Evolutionary conservation across 129 eudicot genomes (phyloP), one percentile per base, ranked within the genome.

Genomic region (Escallonia herrerae): DNA sequence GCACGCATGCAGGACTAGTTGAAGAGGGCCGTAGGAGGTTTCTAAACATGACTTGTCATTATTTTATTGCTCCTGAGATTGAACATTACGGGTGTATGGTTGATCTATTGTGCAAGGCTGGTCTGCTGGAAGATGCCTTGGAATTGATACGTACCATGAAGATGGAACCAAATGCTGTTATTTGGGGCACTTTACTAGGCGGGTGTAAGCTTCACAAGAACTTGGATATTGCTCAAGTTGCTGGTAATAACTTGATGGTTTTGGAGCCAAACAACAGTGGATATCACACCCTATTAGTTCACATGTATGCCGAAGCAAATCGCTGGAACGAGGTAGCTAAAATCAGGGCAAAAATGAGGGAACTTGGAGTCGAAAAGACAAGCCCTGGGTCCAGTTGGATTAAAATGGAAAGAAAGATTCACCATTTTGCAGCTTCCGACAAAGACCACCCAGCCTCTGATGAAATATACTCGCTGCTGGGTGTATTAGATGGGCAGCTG

Each of bases 41-140:
- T 43, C 47, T 12, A 15, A 68, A 51, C 60, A 84, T 84, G 91
- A 62, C 63, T 49, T 8, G 10, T 22, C 81, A 78, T 58, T 87
- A 77, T 68, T 60, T 12, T 13, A 82, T 91, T 48, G 39, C 47
- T 69, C 94, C 90, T 9, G 83, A 79, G 71, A 78, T 91, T 14
- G 85, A 91, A 71, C 97, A 91, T 58, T 91, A 80, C 10, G 94
- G 97, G 12, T 91, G 97, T 82, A 80, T 91, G 86, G 86, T 87
- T 76, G 95, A 91, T 74, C 79, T 87, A 4, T 77, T 91, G 15
- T 84, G 90, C 69, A 91, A 83, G 70, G 97, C 89, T 66, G 85
- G 95, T 41, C 48, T 82, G 43, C 74, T 87, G 0, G 80, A 84
- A 56, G 97, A 90, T 51, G 90, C 97, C 4, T 51, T 87, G 66